Conservation (phyloP, 371 early-diverging fungal species). For the Zopfochytrium polystomum region DNA sequence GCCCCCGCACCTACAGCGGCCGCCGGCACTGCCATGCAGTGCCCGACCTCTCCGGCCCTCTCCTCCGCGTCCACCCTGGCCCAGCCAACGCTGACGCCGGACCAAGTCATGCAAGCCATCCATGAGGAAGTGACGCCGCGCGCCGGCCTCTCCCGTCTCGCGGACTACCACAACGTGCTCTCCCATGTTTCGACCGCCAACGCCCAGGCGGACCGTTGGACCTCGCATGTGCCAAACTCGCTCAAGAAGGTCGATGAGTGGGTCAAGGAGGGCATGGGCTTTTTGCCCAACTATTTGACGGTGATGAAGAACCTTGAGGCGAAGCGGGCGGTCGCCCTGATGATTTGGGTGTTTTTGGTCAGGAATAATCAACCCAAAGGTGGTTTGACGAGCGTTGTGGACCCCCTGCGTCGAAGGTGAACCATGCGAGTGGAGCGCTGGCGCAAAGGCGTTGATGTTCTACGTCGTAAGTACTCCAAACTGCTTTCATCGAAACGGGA, state of each 20-base stretch:
- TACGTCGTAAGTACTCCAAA: too few relatives aligned
- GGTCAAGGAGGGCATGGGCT: background rate
- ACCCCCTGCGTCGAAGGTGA: conserved; percentile 43
- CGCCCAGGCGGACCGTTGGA: background rate
- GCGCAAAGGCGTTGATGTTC: conserved; percentile 8
- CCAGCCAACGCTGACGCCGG: too few relatives aligned
- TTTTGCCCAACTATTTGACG: background rate
- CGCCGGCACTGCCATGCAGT: too few relatives aligned
- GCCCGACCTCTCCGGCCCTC: background rate
- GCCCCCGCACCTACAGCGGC: too few relatives aligned
- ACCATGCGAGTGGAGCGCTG: conserved; percentile 13
- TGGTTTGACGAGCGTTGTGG: background rate
- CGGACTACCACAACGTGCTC: background rate
- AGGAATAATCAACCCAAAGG: too few relatives aligned
- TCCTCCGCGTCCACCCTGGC: background rate
- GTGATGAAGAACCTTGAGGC: background rate
- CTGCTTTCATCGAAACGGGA: too few relatives aligned
- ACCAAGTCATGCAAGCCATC: background rate
- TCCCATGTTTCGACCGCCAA: background rate
- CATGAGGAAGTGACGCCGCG: background rate
- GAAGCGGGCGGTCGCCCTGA: background rate
- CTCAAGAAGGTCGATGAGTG: background rate
- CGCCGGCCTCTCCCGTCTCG: background rate
- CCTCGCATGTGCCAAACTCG: background rate
- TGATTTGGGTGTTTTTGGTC: background rate